Conservation (phyloP, 2,329 filamentous ascomycete species). For the Aspergillus carbonarius region DNA sequence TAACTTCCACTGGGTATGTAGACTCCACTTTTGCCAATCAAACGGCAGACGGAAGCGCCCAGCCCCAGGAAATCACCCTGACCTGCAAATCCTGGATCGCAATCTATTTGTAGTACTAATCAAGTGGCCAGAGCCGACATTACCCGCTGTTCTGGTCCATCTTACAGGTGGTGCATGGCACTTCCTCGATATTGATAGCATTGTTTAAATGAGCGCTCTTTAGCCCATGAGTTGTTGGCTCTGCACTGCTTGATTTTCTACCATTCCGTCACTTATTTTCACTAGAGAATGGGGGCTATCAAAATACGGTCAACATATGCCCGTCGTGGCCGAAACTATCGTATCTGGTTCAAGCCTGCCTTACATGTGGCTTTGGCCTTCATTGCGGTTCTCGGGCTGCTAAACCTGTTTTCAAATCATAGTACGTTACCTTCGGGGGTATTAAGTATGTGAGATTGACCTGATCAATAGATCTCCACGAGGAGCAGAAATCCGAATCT, state of each 20-base stretch:
- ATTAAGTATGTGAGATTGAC: neutral
- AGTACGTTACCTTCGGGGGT: neutral
- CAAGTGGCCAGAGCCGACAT: neutral
- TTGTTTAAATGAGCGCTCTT: neutral
- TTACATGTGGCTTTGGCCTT: neutral
- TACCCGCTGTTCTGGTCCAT: neutral
- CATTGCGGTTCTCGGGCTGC: neutral
- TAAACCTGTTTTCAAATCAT: constrained; percentile 1
- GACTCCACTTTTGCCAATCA: neutral
- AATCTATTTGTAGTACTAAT: neutral
- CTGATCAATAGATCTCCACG: neutral
- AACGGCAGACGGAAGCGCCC: neutral
- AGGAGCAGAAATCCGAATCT: neutral
- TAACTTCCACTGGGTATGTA: neutral
- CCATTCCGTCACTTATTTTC: neutral
- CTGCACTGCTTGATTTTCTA: neutral
- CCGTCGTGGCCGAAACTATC: neutral
- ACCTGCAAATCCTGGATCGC: neutral
- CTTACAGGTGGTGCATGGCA: neutral
- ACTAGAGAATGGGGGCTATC: neutral
- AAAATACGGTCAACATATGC: neutral
- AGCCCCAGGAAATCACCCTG: neutral
- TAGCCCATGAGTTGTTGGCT: neutral
- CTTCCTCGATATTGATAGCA: neutral
- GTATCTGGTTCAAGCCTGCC: neutral